Evolutionary conservation across 306 rosid species (phyloP), one percentile per base, ranked within the genome.

Genomic region (Potentilla sterilis): DNA sequence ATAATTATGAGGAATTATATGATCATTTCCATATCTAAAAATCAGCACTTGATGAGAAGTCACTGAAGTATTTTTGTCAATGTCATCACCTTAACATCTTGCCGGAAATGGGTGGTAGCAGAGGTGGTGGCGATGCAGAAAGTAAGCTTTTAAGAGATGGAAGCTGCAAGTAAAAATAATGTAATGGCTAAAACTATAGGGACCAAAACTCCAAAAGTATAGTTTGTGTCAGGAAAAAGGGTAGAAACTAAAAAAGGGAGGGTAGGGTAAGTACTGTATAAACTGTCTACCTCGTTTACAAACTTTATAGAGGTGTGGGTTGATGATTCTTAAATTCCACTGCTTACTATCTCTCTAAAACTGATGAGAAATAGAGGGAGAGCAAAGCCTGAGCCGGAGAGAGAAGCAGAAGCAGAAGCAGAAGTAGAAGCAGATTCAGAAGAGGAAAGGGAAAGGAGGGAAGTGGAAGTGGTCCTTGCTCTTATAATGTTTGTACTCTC

Each of bases 281-380:
- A 84, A 84, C 85, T 86, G 88, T 81, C 87, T 86, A 87, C 88
- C 83, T 91, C 89, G 84, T 89, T 80, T 72, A 32, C 46, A 78
- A 85, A 78, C 92, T 81, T 84, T 86, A 83, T 76, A 72, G 83
- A 87, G 87, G 76, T 55, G 89, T 82, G 92, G 92, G 83, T 80
- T 88, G 86, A 82, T 87, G 91, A 80, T 85, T 69, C 91, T 83
- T 89, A 83, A 91, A 86, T 83, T 86, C 91, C 77, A 80, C 88
- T 83, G 91, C 68, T 78, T 78, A 78, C 61, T n/a, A n/a, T 54
- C 28, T n/a, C 12, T 54, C 61, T 54, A 54, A n/a, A 54, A n/a
- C 32, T 55, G 62, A 21, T 7, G 59, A 16, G 9, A 49, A 14
- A 48, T 13, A 48, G 22, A 51, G n/a, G 9, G 22, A 55, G 34